Percentiles rank a stretch among this genome's conserved stretches.
phyloP scores from a whole-genome alignment of 2,329 filamentous ascomycete genomes.

The Septoria petroselini region DNA sequence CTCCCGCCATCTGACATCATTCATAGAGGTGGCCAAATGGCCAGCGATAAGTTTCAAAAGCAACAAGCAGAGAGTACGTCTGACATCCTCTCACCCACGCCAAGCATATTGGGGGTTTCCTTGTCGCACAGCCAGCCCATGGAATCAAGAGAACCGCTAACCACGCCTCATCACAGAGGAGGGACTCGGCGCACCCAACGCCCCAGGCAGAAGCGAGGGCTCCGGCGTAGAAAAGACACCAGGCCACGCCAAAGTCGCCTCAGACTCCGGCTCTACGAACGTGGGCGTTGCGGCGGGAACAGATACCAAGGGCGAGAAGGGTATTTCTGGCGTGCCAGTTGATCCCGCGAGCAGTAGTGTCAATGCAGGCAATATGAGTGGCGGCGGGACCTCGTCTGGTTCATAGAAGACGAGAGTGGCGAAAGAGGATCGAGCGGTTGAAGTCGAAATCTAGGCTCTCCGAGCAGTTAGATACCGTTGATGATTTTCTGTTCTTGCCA shows the following conservation, averaged over 20 bases:
- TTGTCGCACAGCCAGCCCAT: too few species aligned
- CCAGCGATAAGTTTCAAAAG: slow-evolving; percentile 38
- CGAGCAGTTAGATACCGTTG: too few species aligned
- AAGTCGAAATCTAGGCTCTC: too few species aligned
- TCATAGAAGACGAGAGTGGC: too few species aligned
- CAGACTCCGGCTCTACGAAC: slow-evolving; percentile 36
- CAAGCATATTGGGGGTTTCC: not conserved
- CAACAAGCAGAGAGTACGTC: slow-evolving; percentile 35
- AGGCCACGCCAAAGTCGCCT: slow-evolving; percentile 37
- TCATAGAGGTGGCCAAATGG: slow-evolving; percentile 32
- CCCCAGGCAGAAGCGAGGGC: slow-evolving; percentile 34
- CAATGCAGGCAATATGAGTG: slow-evolving; percentile 31
- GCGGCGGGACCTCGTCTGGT: slow-evolving; percentile 4
- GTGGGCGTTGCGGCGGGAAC: slow-evolving; percentile 33
- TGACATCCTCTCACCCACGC: not conserved
- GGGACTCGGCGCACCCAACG: slow-evolving; percentile 37
- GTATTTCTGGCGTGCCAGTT: slow-evolving; percentile 35
- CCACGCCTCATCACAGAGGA: slow-evolving; percentile 23
- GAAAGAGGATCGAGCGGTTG: too few species aligned
- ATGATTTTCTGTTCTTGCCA: too few species aligned
- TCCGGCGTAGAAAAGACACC: slow-evolving; percentile 22
- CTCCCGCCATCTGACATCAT: slow-evolving; percentile 1
- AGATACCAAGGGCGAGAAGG: slow-evolving; percentile 39
- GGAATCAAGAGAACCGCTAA: too few species aligned
- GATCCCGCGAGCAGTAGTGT: slow-evolving; percentile 21